Conservation (phyloP, 2,329 filamentous ascomycete species). For the Thermochaetoides dissita region DNA sequence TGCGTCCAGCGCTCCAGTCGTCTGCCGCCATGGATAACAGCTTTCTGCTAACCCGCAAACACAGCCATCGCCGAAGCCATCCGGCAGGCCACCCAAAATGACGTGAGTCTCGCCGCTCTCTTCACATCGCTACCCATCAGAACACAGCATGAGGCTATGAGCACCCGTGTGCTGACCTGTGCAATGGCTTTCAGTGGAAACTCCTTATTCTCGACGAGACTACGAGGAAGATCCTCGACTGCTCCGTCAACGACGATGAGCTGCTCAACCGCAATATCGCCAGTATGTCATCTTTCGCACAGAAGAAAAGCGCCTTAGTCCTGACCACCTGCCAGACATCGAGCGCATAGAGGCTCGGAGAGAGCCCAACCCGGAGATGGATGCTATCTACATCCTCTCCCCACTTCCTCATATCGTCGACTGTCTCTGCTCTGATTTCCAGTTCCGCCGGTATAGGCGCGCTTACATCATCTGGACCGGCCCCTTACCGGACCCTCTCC, state of each 20-base stretch:
- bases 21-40: not conserved
- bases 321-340: conserved; percentile 50
- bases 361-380: conserved; percentile 73
- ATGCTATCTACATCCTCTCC: conserved; percentile 84
- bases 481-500: conserved; percentile 55
- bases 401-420: conserved; percentile 81
- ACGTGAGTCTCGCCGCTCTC: conserved; percentile 40
- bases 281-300: conserved; percentile 42
- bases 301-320: conserved; percentile 1
- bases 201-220: conserved; percentile 77
- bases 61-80: conserved; percentile 62
- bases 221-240: conserved; percentile 76
- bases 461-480: conserved; percentile 75
- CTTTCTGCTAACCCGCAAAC: not conserved
- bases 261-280: conserved; percentile 94
- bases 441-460: conserved; percentile 65
- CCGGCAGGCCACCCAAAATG: conserved; percentile 63
- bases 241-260: conserved; percentile 86
- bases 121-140: not conserved
- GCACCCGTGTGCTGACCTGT: not conserved
- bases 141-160: no score
- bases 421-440: conserved; percentile 84
- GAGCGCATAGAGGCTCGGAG: conserved; percentile 83
- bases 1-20: not conserved
- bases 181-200: conserved; percentile 62